Percentiles rank a stretch among this genome's conserved stretches.
These are phyloP conservation scores for Agapanthus africanus DNA, from an alignment of 106 monocot genomes.

Conservation along the genomic window DNA sequence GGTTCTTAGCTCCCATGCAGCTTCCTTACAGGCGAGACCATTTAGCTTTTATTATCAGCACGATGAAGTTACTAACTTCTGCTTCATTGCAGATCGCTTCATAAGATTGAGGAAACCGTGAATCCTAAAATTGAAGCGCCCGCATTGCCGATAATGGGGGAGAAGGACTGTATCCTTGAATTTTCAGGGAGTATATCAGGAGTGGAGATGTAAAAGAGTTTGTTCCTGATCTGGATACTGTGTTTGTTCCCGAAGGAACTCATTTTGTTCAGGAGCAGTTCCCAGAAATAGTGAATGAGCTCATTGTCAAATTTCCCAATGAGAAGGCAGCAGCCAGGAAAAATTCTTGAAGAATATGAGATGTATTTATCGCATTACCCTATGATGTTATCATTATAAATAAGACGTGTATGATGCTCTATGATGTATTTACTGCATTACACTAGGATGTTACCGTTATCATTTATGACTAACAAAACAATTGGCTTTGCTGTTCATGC, in stretches of 20 bases:
- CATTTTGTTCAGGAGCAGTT: constrained; percentile 60
- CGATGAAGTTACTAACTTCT: no score
- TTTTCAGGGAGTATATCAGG: constrained; percentile 19
- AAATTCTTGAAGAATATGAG: no score
- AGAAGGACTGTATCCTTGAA: constrained; percentile 17
- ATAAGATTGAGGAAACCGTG: background rate
- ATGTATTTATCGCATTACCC: no score
- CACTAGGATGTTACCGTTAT: no score
- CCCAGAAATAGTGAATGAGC: constrained; percentile 33
- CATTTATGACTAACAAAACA: no score
- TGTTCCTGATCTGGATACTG: constrained; percentile 18
- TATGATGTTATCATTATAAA: no score
- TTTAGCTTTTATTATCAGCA: background rate
- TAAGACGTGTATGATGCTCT: no score
- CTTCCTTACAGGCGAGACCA: constrained; percentile 24
- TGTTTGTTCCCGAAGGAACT: constrained; percentile 22
- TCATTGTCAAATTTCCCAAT: constrained; percentile 34
- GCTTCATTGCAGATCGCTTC: background rate
- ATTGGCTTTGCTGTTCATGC: no score
- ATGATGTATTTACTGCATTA: no score
- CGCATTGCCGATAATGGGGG: constrained; percentile 25
- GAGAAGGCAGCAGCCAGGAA: no score
- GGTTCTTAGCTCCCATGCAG: constrained; percentile 22
- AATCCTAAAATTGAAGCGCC: constrained; percentile 11
- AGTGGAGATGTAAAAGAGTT: constrained; percentile 13